Evolutionary conservation across 148 eudicot genomes (phyloP), one percentile per base, ranked within the genome.

Genomic region (Pouteria glomerata): DNA sequence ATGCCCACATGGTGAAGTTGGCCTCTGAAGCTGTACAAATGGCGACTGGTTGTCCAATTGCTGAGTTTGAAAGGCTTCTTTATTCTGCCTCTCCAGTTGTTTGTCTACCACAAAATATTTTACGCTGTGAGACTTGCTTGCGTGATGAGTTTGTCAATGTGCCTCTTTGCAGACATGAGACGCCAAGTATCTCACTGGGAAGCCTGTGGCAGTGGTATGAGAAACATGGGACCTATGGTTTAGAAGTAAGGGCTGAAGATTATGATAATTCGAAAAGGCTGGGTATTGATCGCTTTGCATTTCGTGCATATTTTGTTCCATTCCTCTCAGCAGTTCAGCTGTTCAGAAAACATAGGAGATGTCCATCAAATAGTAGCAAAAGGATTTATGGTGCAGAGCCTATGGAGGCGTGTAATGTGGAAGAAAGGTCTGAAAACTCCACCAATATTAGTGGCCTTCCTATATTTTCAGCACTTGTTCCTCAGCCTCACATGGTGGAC

Each of bases 231-330:
- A 78, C 70, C 50, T 85, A 78, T 77, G 89, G 89, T 24, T 61
- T 85, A 47, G 85, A 83, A 81, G 85, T 85, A 47, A 74, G 44
- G 57, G 71, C 81, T 21, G 70, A 83, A 33, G 86, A 79, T 30
- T 57, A 15, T 61, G 78, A 75, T 24, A 67, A 63, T 55, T 60
- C 72, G 27, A 76, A 72, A 19, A 71, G 74, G 62, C 67, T 68
- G 14, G 71, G 81, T 33, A 77, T 74, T 62, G 84, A 85, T 62
- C 62, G 69, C 11, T 42, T 57, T 41, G 50, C 70, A 48, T 83
- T 78, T 62, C 81, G 81, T 76, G 86, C 86, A 1, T 80, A 85
- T 78, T 85, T 85, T 81, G 86, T 85, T 69, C 89, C 89, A n/a
- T 82, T 73, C 66, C 73, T 85, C 68, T 85, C 89, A 42, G 89